Conservation (phyloP, 176 grass and related monocot genomes). For the Eremochloa ophiuroides region DNA sequence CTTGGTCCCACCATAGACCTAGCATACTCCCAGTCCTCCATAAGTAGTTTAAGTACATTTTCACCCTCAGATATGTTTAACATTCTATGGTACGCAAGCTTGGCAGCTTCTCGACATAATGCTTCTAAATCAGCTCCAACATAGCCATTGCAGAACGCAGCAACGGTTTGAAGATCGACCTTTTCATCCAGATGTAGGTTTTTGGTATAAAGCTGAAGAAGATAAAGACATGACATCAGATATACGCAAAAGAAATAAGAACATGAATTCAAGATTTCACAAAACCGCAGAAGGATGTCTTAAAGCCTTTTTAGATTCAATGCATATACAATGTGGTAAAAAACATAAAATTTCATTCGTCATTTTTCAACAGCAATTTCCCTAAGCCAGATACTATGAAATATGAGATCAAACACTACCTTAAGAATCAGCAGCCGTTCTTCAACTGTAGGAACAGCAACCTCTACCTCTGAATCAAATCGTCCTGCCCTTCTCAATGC, state of each 20-base stretch:
- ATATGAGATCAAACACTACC: constrained; percentile 26
- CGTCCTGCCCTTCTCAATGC: constrained; percentile 81
- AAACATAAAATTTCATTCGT: background rate
- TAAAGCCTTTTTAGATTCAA: background rate
- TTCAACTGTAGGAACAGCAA: constrained; percentile 69
- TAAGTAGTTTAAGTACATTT: constrained; percentile 35
- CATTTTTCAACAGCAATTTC: background rate
- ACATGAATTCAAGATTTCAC: background rate
- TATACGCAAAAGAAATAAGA: background rate
- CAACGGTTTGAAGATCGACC: constrained; percentile 70
- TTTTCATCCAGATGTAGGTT: constrained; percentile 58
- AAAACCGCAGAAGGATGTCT: no score
- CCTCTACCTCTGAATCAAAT: constrained; percentile 88
- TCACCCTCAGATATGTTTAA: constrained; percentile 21
- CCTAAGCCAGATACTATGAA: background rate
- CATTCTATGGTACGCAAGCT: constrained; percentile 53
- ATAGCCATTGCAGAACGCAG: constrained; percentile 83
- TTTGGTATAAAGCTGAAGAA: constrained; percentile 78
- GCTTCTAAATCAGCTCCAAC: constrained; percentile 89
- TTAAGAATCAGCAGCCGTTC: constrained; percentile 83
- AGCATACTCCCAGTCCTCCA: constrained; percentile 76
- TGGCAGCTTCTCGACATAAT: constrained; percentile 68
- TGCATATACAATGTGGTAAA: constrained; percentile 2
- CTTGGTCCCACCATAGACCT: constrained; percentile 60
- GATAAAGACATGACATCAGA: constrained; percentile 15